Evolutionary conservation across 2,329 filamentous ascomycete genomes (phyloP).

Genomic region (Trichoderma gracile): DNA sequence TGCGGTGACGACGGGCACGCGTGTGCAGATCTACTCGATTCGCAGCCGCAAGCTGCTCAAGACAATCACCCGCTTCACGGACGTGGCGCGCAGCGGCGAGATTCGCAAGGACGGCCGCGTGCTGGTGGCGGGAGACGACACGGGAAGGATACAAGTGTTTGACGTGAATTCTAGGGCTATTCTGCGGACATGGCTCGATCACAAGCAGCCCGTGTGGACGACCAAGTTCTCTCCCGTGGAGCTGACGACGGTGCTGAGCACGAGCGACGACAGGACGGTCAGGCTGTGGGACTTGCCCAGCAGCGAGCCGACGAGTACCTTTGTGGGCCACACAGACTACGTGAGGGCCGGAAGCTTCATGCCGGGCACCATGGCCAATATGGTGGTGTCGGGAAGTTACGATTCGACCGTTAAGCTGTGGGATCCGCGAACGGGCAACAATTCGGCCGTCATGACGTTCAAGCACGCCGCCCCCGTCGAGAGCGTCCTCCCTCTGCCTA

Average conservation of each 20-base stretch:
- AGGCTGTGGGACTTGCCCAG: conserved; percentile 90
- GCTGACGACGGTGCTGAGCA: conserved; percentile 82
- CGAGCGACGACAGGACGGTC: conserved; percentile 90
- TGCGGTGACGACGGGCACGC: conserved; percentile 89
- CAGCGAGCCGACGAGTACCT: conserved; percentile 72
- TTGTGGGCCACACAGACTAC: conserved; percentile 88
- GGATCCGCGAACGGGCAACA: conserved; percentile 76
- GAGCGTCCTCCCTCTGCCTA: conserved; percentile 80
- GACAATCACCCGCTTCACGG: conserved; percentile 90
- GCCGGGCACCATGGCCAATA: conserved; percentile 68
- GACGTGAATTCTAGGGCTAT: conserved; percentile 87
- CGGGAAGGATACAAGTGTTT: conserved; percentile 91
- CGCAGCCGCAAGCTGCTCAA: conserved; percentile 89
- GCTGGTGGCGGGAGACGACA: conserved; percentile 87
- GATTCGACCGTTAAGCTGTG: conserved; percentile 91
- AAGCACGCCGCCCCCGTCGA: conserved; percentile 91
- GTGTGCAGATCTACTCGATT: conserved; percentile 91
- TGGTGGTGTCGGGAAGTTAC: conserved; percentile 89
- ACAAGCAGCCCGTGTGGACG: conserved; percentile 91
- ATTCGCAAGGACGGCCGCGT: conserved; percentile 87
- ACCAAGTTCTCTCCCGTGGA: conserved; percentile 91
- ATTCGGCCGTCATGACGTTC: conserved; percentile 80
- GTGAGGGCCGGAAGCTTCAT: conserved; percentile 86
- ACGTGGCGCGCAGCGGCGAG: conserved; percentile 86
- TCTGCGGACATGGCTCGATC: conserved; percentile 90